phyloP scores from a whole-genome alignment of 345 rosid species.

The Citrus reticulata region DNA sequence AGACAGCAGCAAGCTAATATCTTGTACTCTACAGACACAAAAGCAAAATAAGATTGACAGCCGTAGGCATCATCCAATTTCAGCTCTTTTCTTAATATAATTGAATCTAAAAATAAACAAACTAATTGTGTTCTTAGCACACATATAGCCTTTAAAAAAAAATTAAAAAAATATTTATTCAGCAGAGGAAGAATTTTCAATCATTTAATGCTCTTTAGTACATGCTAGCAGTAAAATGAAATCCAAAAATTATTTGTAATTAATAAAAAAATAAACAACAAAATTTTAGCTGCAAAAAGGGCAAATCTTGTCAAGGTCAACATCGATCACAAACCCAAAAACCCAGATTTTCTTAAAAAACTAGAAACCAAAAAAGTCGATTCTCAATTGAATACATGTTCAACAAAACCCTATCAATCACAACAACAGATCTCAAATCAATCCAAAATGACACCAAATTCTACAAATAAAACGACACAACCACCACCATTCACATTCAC shows the following conservation, averaged over 20 bases:
- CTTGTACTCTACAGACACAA: neutral
- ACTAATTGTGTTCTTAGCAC: neutral
- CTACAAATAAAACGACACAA: neutral
- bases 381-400: neutral
- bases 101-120: neutral
- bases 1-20: neutral
- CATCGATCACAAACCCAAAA: neutral
- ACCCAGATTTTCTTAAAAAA: neutral
- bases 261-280: too few species aligned
- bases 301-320: neutral
- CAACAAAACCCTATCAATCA: neutral
- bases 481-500: neutral
- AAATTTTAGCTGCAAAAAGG: neutral
- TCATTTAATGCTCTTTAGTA: neutral
- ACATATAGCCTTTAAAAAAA: neutral
- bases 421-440: slow-evolving; percentile 3
- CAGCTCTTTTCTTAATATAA: neutral
- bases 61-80: neutral
- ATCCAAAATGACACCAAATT: neutral
- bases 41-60: neutral
- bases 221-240: neutral
- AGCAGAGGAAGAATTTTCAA: neutral
- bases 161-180: neutral
- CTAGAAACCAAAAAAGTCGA: neutral
- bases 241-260: neutral